Percentiles rank a stretch among this genome's conserved stretches.
These are phyloP conservation scores for Gynochthodes officinalis DNA, from an alignment of 257 asterid species.

Conservation along the genomic window DNA sequence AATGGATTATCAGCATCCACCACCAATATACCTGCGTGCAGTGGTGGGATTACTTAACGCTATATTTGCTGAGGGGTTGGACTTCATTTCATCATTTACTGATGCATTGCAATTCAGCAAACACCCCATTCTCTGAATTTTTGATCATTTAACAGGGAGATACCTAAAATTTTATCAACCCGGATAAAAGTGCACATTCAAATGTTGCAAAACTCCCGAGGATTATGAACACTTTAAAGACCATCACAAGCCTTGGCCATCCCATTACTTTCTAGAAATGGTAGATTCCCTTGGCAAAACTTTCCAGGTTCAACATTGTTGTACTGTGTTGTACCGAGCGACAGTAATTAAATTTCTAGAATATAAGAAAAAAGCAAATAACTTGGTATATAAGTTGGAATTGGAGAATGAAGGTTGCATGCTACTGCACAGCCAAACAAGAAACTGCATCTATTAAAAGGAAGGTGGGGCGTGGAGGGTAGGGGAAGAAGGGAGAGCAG, in stretches of 20 bases:
- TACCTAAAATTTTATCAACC: not conserved
- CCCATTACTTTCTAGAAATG: not conserved
- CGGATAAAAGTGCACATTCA: no score
- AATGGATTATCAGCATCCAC: not conserved
- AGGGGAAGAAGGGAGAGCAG: no score
- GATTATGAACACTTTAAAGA: not conserved
- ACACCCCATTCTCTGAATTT: no score
- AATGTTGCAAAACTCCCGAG: not conserved
- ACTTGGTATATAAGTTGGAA: not conserved
- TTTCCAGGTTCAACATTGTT: conserved; percentile 2
- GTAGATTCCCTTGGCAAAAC: not conserved
- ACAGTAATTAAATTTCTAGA: not conserved
- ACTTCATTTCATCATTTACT: not conserved
- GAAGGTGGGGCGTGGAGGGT: no score
- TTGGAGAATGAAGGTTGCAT: not conserved
- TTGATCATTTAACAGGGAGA: no score
- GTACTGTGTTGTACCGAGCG: not conserved
- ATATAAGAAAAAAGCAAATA: not conserved
- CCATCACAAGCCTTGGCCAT: not conserved
- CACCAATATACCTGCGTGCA: not conserved
- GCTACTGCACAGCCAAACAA: conserved; percentile 9
- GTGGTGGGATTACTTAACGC: not conserved
- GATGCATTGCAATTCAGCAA: not conserved
- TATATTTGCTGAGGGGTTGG: not conserved
- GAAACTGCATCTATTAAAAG: not conserved